phyloP scores from a whole-genome alignment of 306 rosid genomes.

The Citrullus amarus region DNA sequence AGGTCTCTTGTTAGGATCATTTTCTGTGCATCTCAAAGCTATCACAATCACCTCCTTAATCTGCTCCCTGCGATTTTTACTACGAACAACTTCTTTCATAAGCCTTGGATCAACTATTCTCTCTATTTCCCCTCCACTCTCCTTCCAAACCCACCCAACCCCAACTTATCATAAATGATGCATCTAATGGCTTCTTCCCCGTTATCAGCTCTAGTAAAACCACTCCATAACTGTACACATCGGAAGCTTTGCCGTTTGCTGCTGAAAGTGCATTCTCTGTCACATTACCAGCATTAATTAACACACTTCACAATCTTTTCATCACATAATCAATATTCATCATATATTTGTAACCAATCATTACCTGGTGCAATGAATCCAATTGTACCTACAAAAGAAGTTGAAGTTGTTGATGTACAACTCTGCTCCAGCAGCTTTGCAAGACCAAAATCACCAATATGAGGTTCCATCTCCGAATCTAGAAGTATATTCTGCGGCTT shows the following conservation, averaged over 20 bases:
- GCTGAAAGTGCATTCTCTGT: conserved; percentile 54
- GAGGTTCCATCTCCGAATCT: conserved; percentile 76
- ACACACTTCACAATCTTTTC: not conserved
- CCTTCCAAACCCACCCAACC: conserved; percentile 36
- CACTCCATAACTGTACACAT: conserved; percentile 65
- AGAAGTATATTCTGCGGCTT: conserved; percentile 71
- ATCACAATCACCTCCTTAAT: conserved; percentile 31
- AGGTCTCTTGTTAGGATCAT: conserved; percentile 47
- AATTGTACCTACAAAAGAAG: conserved; percentile 48
- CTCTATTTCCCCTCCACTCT: conserved; percentile 23
- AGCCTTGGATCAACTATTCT: conserved; percentile 48
- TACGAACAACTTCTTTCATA: conserved; percentile 25
- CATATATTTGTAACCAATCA: not conserved
- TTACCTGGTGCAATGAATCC: conserved; percentile 84
- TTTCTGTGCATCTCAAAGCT: conserved; percentile 50
- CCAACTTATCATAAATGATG: conserved; percentile 41
- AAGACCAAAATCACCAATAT: conserved; percentile 68
- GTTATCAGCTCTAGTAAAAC: conserved; percentile 67
- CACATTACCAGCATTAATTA: not conserved
- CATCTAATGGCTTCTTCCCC: conserved; percentile 45
- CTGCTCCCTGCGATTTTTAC: conserved; percentile 21
- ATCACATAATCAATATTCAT: no score
- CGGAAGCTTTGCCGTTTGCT: conserved; percentile 36
- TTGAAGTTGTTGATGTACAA: conserved; percentile 22
- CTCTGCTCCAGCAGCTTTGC: conserved; percentile 67